Conservation (phyloP, 441 rosid species). For the Syzygium malaccense region DNA sequence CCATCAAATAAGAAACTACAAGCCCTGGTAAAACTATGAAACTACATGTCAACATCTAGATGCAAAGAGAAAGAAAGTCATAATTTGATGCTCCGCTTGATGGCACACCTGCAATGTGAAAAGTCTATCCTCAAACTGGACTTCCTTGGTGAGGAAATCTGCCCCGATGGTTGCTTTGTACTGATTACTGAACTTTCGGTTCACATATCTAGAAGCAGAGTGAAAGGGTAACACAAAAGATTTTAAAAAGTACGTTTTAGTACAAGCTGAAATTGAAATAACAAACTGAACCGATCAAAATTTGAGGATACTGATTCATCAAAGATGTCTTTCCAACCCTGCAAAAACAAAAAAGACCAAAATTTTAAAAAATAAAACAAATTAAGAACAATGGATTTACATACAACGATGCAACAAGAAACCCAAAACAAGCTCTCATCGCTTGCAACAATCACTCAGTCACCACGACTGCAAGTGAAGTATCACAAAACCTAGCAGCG, state of each 20-base stretch:
- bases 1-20: neutral
- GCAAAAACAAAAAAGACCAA: neutral
- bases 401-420: neutral
- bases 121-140: conserved; percentile 18
- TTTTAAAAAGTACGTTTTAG: neutral
- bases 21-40: neutral
- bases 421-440: neutral
- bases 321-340: conserved; percentile 19
- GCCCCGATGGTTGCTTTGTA: conserved; percentile 19
- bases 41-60: neutral
- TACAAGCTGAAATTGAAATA: neutral
- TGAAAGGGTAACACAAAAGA: neutral
- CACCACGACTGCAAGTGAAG: neutral
- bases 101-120: conserved; percentile 15
- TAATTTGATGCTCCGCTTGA: neutral
- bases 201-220: conserved; percentile 5
- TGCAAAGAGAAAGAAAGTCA: neutral
- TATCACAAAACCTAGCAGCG: neutral
- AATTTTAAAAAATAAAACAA: neutral
- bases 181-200: conserved; percentile 16
- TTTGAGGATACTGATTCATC: conserved; percentile 13
- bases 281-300: neutral
- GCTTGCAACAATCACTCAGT: neutral
- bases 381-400: neutral
- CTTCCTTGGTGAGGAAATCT: conserved; percentile 17